These are phyloP conservation scores for Sporothrix globosa DNA, from an alignment of 2,329 filamentous ascomycete genomes.

Conservation along the genomic window DNA sequence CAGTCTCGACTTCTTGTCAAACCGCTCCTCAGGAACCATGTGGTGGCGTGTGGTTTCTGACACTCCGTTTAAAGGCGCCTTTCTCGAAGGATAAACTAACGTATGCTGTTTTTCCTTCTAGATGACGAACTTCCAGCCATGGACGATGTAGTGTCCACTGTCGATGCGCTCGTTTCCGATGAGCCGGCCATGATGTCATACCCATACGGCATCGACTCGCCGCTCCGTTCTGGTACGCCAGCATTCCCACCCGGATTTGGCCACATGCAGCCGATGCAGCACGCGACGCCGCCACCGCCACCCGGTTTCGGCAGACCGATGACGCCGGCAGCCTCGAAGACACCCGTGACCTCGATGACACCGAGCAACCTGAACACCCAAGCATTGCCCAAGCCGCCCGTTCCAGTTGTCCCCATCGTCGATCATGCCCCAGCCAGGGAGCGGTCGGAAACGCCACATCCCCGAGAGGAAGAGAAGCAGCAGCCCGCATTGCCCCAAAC, in stretches of 20 bases:
- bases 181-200: constrained; percentile 40
- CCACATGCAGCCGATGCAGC: constrained; percentile 28
- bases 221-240: constrained; percentile 40
- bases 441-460: not conserved
- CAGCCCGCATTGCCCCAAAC: not conserved
- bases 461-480: constrained; percentile 12
- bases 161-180: constrained; percentile 71
- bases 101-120: constrained; percentile 44
- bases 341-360: constrained; percentile 3
- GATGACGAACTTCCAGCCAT: constrained; percentile 66
- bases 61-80: not conserved
- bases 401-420: constrained; percentile 9
- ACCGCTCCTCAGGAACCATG: constrained; percentile 3
- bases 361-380: not conserved
- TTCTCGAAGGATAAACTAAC: constrained; percentile 6
- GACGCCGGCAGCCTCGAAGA: constrained; percentile 25
- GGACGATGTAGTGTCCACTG: constrained; percentile 64
- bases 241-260: constrained; percentile 53
- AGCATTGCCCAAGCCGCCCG: constrained; percentile 1
- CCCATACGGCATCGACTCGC: constrained; percentile 38
- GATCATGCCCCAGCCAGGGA: not conserved
- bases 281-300: constrained; percentile 39
- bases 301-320: constrained; percentile 38
- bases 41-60: not conserved
- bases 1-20: not conserved